Percentiles rank a stretch among this genome's conserved stretches.
Conservation (phyloP, 2,329 filamentous ascomycete genomes). For the Teratosphaeria viscida region DNA sequence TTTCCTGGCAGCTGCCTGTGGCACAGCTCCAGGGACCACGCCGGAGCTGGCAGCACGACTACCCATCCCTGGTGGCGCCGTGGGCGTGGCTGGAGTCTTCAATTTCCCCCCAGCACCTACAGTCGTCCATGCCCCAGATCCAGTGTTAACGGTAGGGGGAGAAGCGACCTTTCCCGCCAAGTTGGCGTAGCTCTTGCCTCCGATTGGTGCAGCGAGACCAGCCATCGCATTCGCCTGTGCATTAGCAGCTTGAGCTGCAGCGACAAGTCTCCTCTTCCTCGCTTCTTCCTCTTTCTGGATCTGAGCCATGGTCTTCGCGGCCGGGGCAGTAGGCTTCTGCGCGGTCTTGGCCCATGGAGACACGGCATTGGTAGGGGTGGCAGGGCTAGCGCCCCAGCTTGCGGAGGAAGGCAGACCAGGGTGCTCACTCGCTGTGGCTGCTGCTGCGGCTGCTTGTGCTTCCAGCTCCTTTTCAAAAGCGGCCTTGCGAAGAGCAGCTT, state of each 20-base stretch:
- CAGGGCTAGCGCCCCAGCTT: conserved; percentile 70
- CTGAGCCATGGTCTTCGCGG: conserved; percentile 82
- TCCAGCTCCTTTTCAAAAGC: conserved; percentile 70
- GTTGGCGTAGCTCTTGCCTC: conserved; percentile 86
- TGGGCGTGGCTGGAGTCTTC: conserved; percentile 57
- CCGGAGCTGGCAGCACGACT: conserved; percentile 39
- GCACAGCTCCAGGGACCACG: conserved; percentile 22
- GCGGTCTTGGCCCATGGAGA: conserved; percentile 59
- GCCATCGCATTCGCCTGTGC: conserved; percentile 35
- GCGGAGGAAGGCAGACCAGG: conserved; percentile 77
- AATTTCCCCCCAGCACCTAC: conserved; percentile 89
- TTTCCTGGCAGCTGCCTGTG: conserved; percentile 18
- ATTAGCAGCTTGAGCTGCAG: conserved; percentile 39
- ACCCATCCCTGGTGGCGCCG: conserved; percentile 25
- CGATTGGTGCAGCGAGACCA: conserved; percentile 33
- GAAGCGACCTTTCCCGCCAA: conserved; percentile 66
- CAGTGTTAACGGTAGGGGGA: conserved; percentile 37
- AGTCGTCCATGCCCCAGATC: conserved; percentile 75
- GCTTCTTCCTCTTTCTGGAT: conserved; percentile 94
- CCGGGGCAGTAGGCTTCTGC: conserved; percentile 43
- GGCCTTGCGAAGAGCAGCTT: conserved; percentile 65
- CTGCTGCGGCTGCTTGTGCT: conserved; percentile 29
- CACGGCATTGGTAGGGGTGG: conserved; percentile 41
- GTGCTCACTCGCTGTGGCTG: conserved; percentile 27
- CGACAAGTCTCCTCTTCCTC: conserved; percentile 65